These are phyloP conservation scores for Scleroderma citrinum DNA, from an alignment of 768 basidiomycete species.

Conservation along the genomic window DNA sequence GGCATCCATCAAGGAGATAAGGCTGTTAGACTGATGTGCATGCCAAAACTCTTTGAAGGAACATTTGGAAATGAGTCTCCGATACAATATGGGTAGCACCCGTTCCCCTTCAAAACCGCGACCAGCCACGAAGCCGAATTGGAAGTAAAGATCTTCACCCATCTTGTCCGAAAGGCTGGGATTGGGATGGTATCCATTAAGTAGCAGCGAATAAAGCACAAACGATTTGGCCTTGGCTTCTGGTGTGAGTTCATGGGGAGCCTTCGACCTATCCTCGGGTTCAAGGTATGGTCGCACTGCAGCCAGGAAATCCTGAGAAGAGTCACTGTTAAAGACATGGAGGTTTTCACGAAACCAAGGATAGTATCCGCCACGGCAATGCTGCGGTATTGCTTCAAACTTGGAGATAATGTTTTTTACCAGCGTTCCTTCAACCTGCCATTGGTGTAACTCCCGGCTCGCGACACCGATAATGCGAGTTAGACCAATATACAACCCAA, in stretches of 20 bases:
- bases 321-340: slow-evolving; percentile 18
- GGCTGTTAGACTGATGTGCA: slow-evolving; percentile 19
- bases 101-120: not conserved
- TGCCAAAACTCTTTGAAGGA: slow-evolving; percentile 32
- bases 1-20: slow-evolving; percentile 24
- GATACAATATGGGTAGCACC: slow-evolving; percentile 14
- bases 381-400: slow-evolving; percentile 19
- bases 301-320: not conserved
- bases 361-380: slow-evolving; percentile 24
- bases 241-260: not conserved
- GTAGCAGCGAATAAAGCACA: not conserved
- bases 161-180: not conserved
- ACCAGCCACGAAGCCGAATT: slow-evolving; percentile 14
- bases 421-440: slow-evolving; percentile 27
- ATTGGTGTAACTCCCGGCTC: slow-evolving; percentile 23
- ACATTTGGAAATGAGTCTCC: slow-evolving; percentile 20
- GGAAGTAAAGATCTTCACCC: not conserved
- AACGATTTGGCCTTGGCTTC: not conserved
- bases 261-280: not conserved
- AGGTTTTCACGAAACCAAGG: slow-evolving; percentile 32
- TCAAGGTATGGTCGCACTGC: not conserved
- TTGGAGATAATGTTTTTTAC: slow-evolving; percentile 25
- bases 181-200: slow-evolving; percentile 1
- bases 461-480: slow-evolving; percentile 13
- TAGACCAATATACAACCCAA: slow-evolving; percentile 29